Evolutionary conservation across 768 basidiomycete species (phyloP).

Genomic region (Boletus subcaerulescens): DNA sequence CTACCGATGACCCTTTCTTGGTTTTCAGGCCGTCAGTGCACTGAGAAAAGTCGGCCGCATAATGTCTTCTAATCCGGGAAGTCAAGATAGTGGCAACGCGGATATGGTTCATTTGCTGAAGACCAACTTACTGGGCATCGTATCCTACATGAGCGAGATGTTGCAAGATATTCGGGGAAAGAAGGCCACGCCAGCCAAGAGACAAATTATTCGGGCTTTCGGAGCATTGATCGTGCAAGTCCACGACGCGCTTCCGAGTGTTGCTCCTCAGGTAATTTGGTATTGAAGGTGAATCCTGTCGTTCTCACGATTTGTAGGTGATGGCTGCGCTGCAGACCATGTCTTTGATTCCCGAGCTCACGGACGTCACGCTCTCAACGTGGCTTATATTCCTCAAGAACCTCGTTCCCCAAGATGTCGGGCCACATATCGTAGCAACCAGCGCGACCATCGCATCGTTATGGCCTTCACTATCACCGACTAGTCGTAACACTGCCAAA

Average conservation of each 20-base stretch:
- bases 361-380: constrained; percentile 72
- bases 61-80: constrained; percentile 23
- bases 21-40: constrained; percentile 45
- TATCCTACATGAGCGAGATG: constrained; percentile 81
- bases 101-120: constrained; percentile 63
- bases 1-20: constrained; percentile 35
- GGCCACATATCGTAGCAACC: constrained; percentile 82
- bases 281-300: not conserved
- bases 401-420: constrained; percentile 64
- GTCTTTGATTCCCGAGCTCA: constrained; percentile 69
- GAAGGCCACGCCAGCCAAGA: constrained; percentile 64
- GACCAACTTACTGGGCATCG: constrained; percentile 77
- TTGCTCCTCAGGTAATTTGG: constrained; percentile 78
- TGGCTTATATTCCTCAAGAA: constrained; percentile 79
- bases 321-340: constrained; percentile 95
- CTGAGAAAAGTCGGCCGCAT: constrained; percentile 43
- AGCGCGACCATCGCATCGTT: constrained; percentile 78
- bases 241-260: constrained; percentile 66
- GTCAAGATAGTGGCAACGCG: constrained; percentile 27
- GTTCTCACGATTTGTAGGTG: constrained; percentile 50
- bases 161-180: constrained; percentile 83
- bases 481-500: constrained; percentile 51
- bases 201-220: constrained; percentile 74
- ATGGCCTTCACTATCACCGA: constrained; percentile 63
- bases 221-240: constrained; percentile 69